phyloP scores from a whole-genome alignment of 345 rosid species.

The Syzygium grande region DNA sequence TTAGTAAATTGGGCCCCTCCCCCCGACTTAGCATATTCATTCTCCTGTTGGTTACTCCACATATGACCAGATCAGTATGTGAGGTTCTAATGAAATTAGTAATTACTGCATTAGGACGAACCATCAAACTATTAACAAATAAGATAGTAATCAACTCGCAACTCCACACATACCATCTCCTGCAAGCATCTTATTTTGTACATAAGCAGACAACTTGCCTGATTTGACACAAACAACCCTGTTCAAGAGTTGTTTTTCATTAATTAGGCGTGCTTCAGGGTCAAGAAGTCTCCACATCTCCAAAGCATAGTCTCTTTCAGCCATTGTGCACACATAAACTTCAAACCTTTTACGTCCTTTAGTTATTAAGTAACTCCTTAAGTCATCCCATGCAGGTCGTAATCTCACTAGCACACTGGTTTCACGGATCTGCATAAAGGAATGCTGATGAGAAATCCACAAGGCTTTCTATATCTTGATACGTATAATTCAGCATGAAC shows the following conservation, averaged over 20 bases:
- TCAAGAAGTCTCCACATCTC: conserved; percentile 99
- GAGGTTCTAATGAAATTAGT: background rate
- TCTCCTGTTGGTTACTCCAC: background rate
- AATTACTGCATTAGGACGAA: background rate
- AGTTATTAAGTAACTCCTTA: conserved; percentile 85
- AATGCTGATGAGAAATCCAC: background rate
- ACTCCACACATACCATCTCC: background rate
- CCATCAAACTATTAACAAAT: background rate
- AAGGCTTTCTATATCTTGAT: background rate
- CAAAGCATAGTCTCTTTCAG: conserved; percentile 97
- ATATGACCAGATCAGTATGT: background rate
- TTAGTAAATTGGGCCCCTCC: background rate
- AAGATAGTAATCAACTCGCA: background rate
- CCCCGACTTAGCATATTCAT: background rate
- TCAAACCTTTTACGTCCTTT: conserved; percentile 92
- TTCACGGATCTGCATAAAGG: conserved; percentile 65
- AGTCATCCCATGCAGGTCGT: conserved; percentile 98
- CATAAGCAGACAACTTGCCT: conserved; percentile 32
- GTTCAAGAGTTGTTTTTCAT: conserved; percentile 59
- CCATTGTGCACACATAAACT: conserved; percentile 99
- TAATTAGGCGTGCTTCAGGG: conserved; percentile 72
- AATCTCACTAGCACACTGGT: conserved; percentile 98
- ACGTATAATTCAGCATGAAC: background rate
- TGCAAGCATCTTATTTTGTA: background rate
- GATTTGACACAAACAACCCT: conserved; percentile 89